These are phyloP conservation scores for Leucocoprinus leucothites DNA, from an alignment of 768 basidiomycete species.

Conservation along the genomic window DNA sequence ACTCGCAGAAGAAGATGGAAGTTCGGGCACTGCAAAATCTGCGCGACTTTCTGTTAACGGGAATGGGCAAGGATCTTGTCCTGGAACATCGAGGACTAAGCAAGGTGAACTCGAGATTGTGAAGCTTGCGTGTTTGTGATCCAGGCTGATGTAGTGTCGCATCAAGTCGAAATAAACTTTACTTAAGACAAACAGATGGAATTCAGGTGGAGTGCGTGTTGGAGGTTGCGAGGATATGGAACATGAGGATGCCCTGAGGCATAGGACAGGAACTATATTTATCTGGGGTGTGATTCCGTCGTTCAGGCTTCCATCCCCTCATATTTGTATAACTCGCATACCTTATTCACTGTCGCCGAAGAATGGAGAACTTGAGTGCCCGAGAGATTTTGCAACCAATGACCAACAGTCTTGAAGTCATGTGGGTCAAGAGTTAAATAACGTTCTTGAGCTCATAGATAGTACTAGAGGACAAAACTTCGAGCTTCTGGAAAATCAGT, in stretches of 20 bases:
- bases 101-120: constrained; percentile 29
- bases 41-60: constrained; percentile 61
- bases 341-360: neutral
- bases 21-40: constrained; percentile 79
- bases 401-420: neutral
- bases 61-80: constrained; percentile 66
- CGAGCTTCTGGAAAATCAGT: constrained; percentile 2
- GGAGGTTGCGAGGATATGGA: neutral
- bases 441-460: neutral
- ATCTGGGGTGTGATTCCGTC: too few species aligned
- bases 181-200: neutral
- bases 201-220: neutral
- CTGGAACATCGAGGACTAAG: constrained; percentile 38
- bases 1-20: constrained; percentile 81
- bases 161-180: constrained; percentile 59
- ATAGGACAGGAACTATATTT: neutral
- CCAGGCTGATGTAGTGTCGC: constrained; percentile 24
- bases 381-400: constrained; percentile 2
- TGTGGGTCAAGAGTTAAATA: neutral
- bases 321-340: neutral
- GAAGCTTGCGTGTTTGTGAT: constrained; percentile 8
- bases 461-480: neutral
- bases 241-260: constrained; percentile 24
- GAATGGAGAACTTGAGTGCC: neutral
- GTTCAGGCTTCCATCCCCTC: neutral